These are phyloP conservation scores for Stemphylium vesicarium DNA, from an alignment of 2,329 filamentous ascomycete species.

Conservation along the genomic window DNA sequence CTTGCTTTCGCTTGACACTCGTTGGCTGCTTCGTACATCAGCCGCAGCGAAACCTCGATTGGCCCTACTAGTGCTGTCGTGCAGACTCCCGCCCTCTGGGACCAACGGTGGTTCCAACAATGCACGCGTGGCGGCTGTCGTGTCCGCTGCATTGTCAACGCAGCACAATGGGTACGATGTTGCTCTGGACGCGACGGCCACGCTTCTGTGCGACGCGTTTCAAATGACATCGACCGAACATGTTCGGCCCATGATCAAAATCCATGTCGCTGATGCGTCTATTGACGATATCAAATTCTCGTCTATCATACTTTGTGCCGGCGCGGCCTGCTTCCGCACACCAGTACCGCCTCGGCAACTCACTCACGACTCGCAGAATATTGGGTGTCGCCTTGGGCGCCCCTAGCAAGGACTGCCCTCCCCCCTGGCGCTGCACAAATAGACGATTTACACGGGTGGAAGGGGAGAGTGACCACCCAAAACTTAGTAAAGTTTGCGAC, in stretches of 20 bases:
- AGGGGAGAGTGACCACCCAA: slow-evolving; percentile 22
- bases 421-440: slow-evolving; percentile 14
- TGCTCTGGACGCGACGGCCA: slow-evolving; percentile 4
- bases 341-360: slow-evolving; percentile 7
- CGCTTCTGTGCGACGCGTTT: slow-evolving; percentile 13
- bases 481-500: slow-evolving; percentile 18
- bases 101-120: slow-evolving; percentile 48
- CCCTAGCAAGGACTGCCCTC: slow-evolving; percentile 26
- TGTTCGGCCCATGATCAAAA: slow-evolving; percentile 15
- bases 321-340: slow-evolving; percentile 11
- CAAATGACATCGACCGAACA: slow-evolving; percentile 17
- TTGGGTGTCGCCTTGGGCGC: slow-evolving; percentile 13
- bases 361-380: slow-evolving; percentile 22
- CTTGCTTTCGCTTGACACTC: neutral
- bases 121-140: slow-evolving; percentile 42
- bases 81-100: slow-evolving; percentile 41
- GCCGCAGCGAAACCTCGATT: slow-evolving; percentile 27
- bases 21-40: slow-evolving; percentile 27
- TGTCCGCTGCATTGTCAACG: slow-evolving; percentile 33
- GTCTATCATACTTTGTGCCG: slow-evolving; percentile 10
- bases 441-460: slow-evolving; percentile 32
- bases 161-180: slow-evolving; percentile 11
- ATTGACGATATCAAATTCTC: slow-evolving; percentile 20
- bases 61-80: slow-evolving; percentile 30
- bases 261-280: slow-evolving; percentile 18